Evolutionary conservation across 2,329 filamentous ascomycete genomes (phyloP), one percentile per base, ranked within the genome.

Genomic region (Fusarium sp.): DNA sequence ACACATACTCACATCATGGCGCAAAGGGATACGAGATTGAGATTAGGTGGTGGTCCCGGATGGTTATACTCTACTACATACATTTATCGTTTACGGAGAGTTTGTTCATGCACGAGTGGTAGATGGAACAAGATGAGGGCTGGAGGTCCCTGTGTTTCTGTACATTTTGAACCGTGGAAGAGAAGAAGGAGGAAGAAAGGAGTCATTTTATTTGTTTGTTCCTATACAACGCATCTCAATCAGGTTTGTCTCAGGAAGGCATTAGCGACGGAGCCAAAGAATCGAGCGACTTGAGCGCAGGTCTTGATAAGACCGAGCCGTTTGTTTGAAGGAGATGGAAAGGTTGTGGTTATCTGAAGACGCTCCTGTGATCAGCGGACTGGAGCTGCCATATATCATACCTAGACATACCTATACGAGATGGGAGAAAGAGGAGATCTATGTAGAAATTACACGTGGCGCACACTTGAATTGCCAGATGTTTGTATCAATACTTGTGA

Each of bases 141-240:
- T 66, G 68, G 68, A 66, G 57, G 48, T 64, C 72, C 65, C 61
- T 54, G 51, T 65, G 38, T 66, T 55, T 43, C 58, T 60, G 50
- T 54, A 36, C 53, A 34, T 48, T 64, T 59, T 59, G 20, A 44
- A 63, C 58, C 48, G 55, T 38, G 46, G 52, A 56, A 63, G 69
- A 56, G 26, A 26, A 39, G 38, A 31, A 53, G 22, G 36, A 48
- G 38, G 38, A 28, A 34, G 44, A 42, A 51, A 50, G 45, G 58
- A 65, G 60, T 48, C 58, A 71, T 65, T 62, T 69, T 73, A 63
- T 72, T 64, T 69, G 67, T 69, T 55, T 68, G 67, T 70, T 65
- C 43, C 63, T 72, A 72, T 73, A 74, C 68, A 66, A 68, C 71
- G 72, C 73, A 73, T 74, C 69, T 74, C 66, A 65, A 36, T 46